Base-by-base conservation (phyloP, 495 filamentous ascomycete species). In the Tuber umbilicatum region DNA sequence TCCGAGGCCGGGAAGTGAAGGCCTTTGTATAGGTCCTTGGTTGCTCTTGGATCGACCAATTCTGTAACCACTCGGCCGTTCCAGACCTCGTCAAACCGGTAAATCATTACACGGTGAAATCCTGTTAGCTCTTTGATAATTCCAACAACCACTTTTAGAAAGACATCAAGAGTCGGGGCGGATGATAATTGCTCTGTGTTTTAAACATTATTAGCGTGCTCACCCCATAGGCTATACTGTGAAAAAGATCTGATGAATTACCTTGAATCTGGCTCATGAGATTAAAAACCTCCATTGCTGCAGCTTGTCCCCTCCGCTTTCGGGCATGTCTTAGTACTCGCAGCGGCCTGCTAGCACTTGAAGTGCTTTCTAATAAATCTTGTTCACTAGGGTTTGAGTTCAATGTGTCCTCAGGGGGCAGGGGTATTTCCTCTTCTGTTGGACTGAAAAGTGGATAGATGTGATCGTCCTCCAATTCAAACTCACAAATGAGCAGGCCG, bases 31-130 rank as follows among this genome's bases (percentile, higher is more conserved):
- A 97, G 86, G 82, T 97, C 93, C 73, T 91, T 91, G 0, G 93
- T 93, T n/a, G 88, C 88, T 41, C 87, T 83, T 5, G 91, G 89
- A 80, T 98, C 92, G 35, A 97, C 90, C 19, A 97, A 83, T 81
- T 97, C 94, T 0, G 93, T 91, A 47, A 97, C 94, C 2, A 97
- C 93, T 68, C 89, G 88, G 0, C 93, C 94, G 81, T 97, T 97
- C 85, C 90, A 94, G 3, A 85, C 82, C 67, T 88, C 86, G 82
- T 98, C 94, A 76, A 97, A 98, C 79, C 96, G 93, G 83, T 97
- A 97, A 23, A 98, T 87, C 91, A 97, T 91, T 16, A 97, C 91
- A 2, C 94, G 91, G 79, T 97, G 93, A 78, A 97, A 98, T 0
- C 94, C 94, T 0, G 93, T 97, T 41, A 98, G 83, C 75, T 97